Percentiles rank a stretch among this genome's conserved stretches.
phyloP scores from a whole-genome alignment of 805 yeast genomes.

The Saccharomyces mikatae region DNA sequence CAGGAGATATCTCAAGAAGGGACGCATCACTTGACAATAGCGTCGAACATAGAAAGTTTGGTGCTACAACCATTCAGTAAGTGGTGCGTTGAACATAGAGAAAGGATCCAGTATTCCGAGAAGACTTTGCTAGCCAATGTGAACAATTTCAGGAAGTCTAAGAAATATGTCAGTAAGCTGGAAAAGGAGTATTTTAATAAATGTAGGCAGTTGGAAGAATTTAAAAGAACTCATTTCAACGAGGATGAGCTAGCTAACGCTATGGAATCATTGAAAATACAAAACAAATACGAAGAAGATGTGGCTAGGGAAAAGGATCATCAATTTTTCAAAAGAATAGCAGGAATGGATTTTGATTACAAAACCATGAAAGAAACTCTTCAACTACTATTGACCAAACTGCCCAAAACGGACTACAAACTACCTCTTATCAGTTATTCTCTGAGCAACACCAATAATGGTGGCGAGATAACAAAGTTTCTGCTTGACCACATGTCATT shows the following conservation, averaged over 20 bases:
- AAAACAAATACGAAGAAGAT: conserved; percentile 17
- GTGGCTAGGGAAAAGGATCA: conserved; percentile 25
- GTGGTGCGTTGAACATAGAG: conserved; percentile 70
- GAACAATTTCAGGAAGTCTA: conserved; percentile 42
- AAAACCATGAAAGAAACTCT: conserved; percentile 35
- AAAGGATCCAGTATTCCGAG: conserved; percentile 56
- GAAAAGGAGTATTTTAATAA: conserved; percentile 70
- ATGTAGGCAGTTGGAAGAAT: conserved; percentile 65
- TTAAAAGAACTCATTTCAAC: conserved; percentile 25
- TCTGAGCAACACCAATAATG: conserved; percentile 28
- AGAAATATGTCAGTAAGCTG: conserved; percentile 39
- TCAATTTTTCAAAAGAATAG: conserved; percentile 24
- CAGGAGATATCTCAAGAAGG: conserved; percentile 50
- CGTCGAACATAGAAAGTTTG: conserved; percentile 48
- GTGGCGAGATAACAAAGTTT: conserved; percentile 28
- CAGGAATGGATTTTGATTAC: conserved; percentile 28
- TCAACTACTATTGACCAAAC: conserved; percentile 35
- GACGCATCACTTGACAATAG: conserved; percentile 56
- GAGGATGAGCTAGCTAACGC: conserved; percentile 19
- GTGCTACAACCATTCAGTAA: conserved; percentile 64
- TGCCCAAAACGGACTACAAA: conserved; percentile 47
- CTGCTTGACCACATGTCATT: conserved; percentile 23
- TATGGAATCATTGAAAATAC: conserved; percentile 18
- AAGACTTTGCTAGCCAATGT: conserved; percentile 43
- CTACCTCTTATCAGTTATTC: conserved; percentile 47